A percentile compares a stretch with the other conserved stretches of the same genome.
These are phyloP conservation scores for Cucurbita ficifolia DNA, from an alignment of 306 rosid species.

Conservation along the genomic window DNA sequence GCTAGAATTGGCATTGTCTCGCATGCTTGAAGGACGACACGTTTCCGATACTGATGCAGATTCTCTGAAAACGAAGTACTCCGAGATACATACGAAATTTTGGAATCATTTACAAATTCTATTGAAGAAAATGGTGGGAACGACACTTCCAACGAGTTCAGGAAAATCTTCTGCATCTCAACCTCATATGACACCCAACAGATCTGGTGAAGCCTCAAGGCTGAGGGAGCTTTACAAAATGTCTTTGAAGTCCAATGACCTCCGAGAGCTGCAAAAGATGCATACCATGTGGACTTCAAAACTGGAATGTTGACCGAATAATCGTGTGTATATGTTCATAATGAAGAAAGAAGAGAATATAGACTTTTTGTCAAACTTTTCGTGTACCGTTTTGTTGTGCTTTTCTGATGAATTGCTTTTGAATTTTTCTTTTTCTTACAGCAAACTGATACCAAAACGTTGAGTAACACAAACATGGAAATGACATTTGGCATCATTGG, in stretches of 20 bases:
- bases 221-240: constrained; percentile 72
- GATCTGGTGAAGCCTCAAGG: constrained; percentile 50
- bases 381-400: too few relatives aligned
- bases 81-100: constrained; percentile 55
- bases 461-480: too few relatives aligned
- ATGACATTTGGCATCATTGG: too few relatives aligned
- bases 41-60: constrained; percentile 33
- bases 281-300: constrained; percentile 51
- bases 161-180: constrained; percentile 31
- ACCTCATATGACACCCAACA: constrained; percentile 26
- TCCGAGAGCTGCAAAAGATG: constrained; percentile 47
- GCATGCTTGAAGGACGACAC: constrained; percentile 78
- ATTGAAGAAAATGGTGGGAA: constrained; percentile 69
- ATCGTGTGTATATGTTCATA: not conserved
- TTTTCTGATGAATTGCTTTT: too few relatives aligned
- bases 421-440: too few relatives aligned
- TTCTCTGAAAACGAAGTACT: constrained; percentile 21
- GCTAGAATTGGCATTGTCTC: constrained; percentile 62
- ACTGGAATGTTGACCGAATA: not conserved
- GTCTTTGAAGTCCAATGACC: constrained; percentile 46
- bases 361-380: too few relatives aligned
- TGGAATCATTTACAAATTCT: constrained; percentile 75
- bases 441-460: too few relatives aligned
- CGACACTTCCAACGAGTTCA: constrained; percentile 29
- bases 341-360: not conserved